Evolutionary conservation across 2,329 filamentous ascomycete species (phyloP).

Genomic region (Fusarium hainanense): DNA sequence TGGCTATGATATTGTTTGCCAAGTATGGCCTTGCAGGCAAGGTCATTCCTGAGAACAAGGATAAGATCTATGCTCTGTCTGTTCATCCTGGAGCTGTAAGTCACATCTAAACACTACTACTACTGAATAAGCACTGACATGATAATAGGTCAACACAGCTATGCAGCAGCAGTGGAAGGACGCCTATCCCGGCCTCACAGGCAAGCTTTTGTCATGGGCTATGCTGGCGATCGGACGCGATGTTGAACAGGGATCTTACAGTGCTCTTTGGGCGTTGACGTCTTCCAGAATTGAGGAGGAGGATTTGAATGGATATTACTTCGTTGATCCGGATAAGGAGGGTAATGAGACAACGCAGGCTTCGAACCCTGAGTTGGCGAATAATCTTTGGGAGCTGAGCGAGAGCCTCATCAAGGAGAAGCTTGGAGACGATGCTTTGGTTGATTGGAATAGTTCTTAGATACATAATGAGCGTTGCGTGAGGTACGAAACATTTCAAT

Average conservation of each 20-base stretch:
- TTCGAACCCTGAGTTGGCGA: slow-evolving; percentile 52
- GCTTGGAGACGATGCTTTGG: slow-evolving; percentile 53
- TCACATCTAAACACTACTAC: fast-evolving
- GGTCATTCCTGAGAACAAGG: slow-evolving; percentile 56
- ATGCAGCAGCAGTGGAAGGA: slow-evolving; percentile 61
- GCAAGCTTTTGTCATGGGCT: slow-evolving; percentile 51
- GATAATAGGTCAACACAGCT: slow-evolving; percentile 54
- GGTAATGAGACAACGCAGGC: slow-evolving; percentile 55
- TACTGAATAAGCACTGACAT: not conserved
- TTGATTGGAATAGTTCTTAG: slow-evolving; percentile 20
- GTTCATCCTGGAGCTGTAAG: slow-evolving; percentile 50
- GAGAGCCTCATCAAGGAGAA: slow-evolving; percentile 54
- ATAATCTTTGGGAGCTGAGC: slow-evolving; percentile 55
- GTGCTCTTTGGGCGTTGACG: slow-evolving; percentile 56
- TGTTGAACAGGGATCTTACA: slow-evolving; percentile 57
- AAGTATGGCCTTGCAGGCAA: slow-evolving; percentile 55
- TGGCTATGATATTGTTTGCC: slow-evolving; percentile 56
- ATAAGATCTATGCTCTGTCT: slow-evolving; percentile 54
- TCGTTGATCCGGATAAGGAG: slow-evolving; percentile 52
- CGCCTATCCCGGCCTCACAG: slow-evolving; percentile 56
- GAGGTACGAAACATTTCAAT: no score
- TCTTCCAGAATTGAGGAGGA: slow-evolving; percentile 55
- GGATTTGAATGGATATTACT: slow-evolving; percentile 57
- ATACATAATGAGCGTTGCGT: not conserved
- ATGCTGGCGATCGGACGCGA: slow-evolving; percentile 52